Base-by-base conservation (phyloP, 2,329 filamentous ascomycete species). In the Penicillium sp. region DNA sequence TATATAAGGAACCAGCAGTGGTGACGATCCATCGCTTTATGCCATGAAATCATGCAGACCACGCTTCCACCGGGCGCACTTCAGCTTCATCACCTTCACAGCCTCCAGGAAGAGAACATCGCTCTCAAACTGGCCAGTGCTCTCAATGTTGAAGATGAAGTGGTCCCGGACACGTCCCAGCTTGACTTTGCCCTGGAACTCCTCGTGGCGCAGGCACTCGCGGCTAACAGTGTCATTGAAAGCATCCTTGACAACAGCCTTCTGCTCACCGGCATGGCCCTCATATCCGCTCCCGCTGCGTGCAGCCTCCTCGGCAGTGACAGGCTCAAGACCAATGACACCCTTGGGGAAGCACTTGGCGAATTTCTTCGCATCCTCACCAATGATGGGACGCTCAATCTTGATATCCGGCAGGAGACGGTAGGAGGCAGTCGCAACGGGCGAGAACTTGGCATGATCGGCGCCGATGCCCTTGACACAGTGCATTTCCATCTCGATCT, bases 91-190 rank as follows among this genome's bases (percentile, higher is more conserved):
- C 58, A 89, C 76, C 72, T 85, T 86, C 41, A 98, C 79, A 23
- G 88, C 84, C 72, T 97, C 89, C 46, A 98, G 71, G 75, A 98
- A 97, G 55, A 98, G 77, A 70, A 89, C 84, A 61, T 97, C 91
- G 64, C 89, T 95, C 49, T 93, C 85, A 76, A 89, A 95, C 73
- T 98, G 93, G 5, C 93, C 94, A 0, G 89, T 85, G 74, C 90
- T 96, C 76, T 98, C 93, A 28, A 98, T 79, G 44, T 83, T 86
- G 77, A 93, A 98, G 70, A 98, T 97, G 69, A 98, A 98, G 73
- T 98, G 94, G 68, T 98, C 93, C 55, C 89, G 78, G 60, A 89
- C 76, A 44, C 94, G 79, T 35, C 93, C 93, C 26, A 98, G 80
- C 76, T 89, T 90, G 54, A 98, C 93, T 76, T 96, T 98, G 65